Evolutionary conservation across 2,329 filamentous ascomycete species (phyloP).

Genomic region (Verticillium longisporum): DNA sequence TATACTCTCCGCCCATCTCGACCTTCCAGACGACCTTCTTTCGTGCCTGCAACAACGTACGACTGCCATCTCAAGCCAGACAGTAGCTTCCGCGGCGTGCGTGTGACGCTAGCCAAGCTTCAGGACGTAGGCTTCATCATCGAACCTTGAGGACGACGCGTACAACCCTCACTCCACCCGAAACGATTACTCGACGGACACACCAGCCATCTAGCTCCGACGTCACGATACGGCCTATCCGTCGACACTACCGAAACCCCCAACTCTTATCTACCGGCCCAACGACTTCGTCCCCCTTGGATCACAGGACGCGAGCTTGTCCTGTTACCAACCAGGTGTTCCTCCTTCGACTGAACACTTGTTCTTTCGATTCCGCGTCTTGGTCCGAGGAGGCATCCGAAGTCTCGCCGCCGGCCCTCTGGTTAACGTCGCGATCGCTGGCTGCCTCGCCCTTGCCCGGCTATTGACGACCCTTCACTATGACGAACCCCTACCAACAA

Average conservation of each 20-base stretch:
- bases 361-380: background rate
- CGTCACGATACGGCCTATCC: background rate
- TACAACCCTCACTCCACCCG: background rate
- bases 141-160: background rate
- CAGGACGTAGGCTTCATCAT: background rate
- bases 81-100: background rate
- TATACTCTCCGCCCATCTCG: background rate
- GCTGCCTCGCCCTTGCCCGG: background rate
- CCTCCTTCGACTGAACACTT: background rate
- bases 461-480: slow-evolving; percentile 17
- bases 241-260: background rate
- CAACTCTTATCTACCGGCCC: background rate
- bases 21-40: background rate
- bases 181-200: background rate
- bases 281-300: background rate
- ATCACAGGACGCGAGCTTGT: background rate
- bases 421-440: background rate
- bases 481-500: slow-evolving; percentile 36
- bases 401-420: background rate
- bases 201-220: background rate
- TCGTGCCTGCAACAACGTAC: background rate
- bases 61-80: background rate
- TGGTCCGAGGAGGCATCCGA: background rate
- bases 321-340: background rate
- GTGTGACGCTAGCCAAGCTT: background rate